Percentiles rank a stretch among this genome's conserved stretches.
These are phyloP conservation scores for Russula abietina DNA, from an alignment of 768 basidiomycete species.

Conservation along the genomic window DNA sequence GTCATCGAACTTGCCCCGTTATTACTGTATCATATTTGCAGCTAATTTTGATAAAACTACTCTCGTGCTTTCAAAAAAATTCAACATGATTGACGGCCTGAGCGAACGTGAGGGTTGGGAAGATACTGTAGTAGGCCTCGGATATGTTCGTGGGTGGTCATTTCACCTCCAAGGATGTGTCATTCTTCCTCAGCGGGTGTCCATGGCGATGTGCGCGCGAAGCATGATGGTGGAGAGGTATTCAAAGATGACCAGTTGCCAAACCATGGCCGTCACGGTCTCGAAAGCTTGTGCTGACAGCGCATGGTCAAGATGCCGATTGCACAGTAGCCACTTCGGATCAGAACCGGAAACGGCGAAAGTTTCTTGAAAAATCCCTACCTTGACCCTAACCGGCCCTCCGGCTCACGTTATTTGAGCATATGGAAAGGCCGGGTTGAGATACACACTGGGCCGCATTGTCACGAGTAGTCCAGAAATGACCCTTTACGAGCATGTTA, in stretches of 20 bases:
- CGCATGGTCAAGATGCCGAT: slow-evolving; percentile 21
- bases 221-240: not conserved
- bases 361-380: slow-evolving; percentile 9
- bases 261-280: not conserved
- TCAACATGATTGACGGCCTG: not conserved
- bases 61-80: not conserved
- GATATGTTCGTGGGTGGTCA: not conserved
- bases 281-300: slow-evolving; percentile 20
- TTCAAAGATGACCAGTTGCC: not conserved
- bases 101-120: not conserved
- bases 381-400: not conserved
- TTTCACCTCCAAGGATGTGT: not conserved
- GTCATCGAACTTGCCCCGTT: not conserved
- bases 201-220: not conserved
- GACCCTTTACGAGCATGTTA: not conserved
- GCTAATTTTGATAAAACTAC: not conserved
- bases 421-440: not conserved
- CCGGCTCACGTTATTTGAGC: slow-evolving; percentile 5
- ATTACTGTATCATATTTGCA: not conserved
- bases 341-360: slow-evolving; percentile 8
- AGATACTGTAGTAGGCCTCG: not conserved
- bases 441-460: slow-evolving; percentile 3
- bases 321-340: slow-evolving; percentile 24
- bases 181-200: not conserved
- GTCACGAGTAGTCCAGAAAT: not conserved